A percentile compares a stretch with the other conserved stretches of the same genome.
Evolutionary conservation across 768 basidiomycete species (phyloP).

Genomic region (Infundibulicybe gibba): DNA sequence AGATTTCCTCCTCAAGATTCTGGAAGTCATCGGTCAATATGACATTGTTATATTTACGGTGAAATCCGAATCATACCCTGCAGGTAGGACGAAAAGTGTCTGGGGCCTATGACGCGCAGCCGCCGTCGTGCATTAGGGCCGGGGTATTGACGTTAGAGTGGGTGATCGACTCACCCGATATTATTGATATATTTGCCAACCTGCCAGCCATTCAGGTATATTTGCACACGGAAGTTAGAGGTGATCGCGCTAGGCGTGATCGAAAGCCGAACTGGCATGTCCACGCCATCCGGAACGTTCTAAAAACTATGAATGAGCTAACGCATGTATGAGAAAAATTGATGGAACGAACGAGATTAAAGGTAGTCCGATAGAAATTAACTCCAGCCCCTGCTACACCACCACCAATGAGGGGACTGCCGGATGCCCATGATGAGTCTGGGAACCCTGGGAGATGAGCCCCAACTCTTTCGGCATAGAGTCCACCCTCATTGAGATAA

Average conservation of each 20-base stretch:
- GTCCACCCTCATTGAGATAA: conserved; percentile 48
- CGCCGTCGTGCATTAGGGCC: too few relatives aligned
- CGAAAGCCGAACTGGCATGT: conserved; percentile 41
- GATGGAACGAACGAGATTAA: conserved; percentile 27
- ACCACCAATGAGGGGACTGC: conserved; percentile 24
- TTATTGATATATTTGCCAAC: conserved; percentile 53
- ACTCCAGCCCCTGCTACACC: conserved; percentile 32
- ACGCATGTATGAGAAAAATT: background rate
- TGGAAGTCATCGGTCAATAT: conserved; percentile 7
- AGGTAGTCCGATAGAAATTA: conserved; percentile 42
- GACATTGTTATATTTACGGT: background rate
- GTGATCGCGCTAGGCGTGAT: conserved; percentile 38
- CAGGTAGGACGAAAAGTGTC: conserved; percentile 46
- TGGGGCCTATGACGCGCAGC: conserved; percentile 29
- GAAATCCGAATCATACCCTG: conserved; percentile 27
- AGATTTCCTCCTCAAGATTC: conserved; percentile 38
- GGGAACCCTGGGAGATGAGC: conserved; percentile 48
- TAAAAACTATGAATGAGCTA: conserved; percentile 5
- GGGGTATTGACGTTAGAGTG: too few relatives aligned
- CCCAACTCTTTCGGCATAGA: conserved; percentile 45
- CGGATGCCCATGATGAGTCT: conserved; percentile 32
- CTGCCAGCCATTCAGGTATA: conserved; percentile 52
- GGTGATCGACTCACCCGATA: conserved; percentile 30
- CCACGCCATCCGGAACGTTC: conserved; percentile 34
- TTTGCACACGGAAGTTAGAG: conserved; percentile 46